Base-by-base conservation (phyloP, 176 grass and related monocot species). In the Hyparrhenia diplandra region DNA sequence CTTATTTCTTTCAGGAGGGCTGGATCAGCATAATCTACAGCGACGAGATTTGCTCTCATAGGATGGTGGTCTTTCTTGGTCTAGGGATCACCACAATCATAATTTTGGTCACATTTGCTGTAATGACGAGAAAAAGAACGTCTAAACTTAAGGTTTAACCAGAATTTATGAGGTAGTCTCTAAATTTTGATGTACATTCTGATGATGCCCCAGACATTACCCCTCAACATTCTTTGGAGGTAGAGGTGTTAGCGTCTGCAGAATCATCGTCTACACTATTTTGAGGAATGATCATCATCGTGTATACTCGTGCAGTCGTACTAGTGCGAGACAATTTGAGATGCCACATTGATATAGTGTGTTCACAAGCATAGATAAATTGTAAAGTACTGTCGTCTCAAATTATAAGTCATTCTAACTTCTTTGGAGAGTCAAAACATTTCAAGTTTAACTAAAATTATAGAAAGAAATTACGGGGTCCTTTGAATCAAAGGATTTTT, bases 71-170 rank as follows among this genome's bases (percentile, higher is more conserved):
- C n/a, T 7, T 72, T 2, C 30, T 86, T 66, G 70, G 84, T 49
- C 27, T 89, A 42, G 74, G 61, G 21, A 67, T 86, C 37, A 11
- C 76, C 0, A 21, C 60, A 4, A 25, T 81, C 35, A 36, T 82
- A 75, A 28, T 68, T 81, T 73, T 86, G 64, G 29, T 91, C 71
- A 30, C 41, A 57, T 71, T 89, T 81, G 37, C 82, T 90, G 80
- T 94, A 94, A 83, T 54, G 18, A 78, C 79, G 30, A 85, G 73
- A 79, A 81, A 84, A 89, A 93, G 87, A 88, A 97, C 94, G 58
- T 93, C 71, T 58, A 97, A 97, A 88, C 89, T 97, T 70, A 91
- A 97, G 91, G 78, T 94, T 77, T 97, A 85, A 93, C 18, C 7
- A 64, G 67, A 67, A 57, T 58, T 66, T 36, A 71, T 32, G 80